These are phyloP conservation scores for Aspergillus udagawae DNA, from an alignment of 2,329 filamentous ascomycete species.

Conservation along the genomic window DNA sequence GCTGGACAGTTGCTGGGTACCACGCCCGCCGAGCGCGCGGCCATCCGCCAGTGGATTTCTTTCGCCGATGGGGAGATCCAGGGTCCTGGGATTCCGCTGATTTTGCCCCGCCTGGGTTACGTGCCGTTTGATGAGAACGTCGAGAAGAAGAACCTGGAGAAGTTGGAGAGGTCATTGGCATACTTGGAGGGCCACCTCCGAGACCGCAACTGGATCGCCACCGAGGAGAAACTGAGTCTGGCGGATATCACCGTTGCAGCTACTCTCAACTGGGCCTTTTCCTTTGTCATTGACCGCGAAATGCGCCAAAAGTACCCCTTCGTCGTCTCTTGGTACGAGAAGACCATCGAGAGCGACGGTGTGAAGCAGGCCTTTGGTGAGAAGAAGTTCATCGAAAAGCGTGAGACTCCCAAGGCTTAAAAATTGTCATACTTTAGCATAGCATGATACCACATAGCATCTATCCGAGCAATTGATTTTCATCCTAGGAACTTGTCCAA, in stretches of 20 bases:
- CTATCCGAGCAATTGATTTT: no score
- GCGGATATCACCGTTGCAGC: constrained; percentile 25
- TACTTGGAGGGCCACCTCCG: constrained; percentile 19
- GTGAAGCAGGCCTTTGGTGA: constrained; percentile 22
- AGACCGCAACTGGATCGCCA: constrained; percentile 19
- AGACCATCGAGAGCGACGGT: not conserved
- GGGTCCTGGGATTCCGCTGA: constrained; percentile 13
- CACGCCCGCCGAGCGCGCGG: constrained; percentile 39
- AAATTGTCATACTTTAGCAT: not conserved
- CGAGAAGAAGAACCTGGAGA: constrained; percentile 15
- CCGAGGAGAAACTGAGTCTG: constrained; percentile 20
- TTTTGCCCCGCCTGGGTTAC: constrained; percentile 18
- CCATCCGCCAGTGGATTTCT: constrained; percentile 46
- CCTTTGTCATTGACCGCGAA: constrained; percentile 21
- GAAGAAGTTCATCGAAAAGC: constrained; percentile 23
- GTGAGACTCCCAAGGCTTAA: constrained; percentile 9
- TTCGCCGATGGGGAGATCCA: constrained; percentile 35
- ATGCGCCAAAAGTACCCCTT: constrained; percentile 23
- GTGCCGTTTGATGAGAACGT: constrained; percentile 17
- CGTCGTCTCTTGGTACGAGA: constrained; percentile 22
- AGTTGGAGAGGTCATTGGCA: constrained; percentile 16
- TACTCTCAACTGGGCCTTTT: constrained; percentile 24
- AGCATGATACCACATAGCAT: not conserved
- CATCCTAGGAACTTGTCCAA: no score
- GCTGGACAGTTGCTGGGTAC: constrained; percentile 44